phyloP scores from a whole-genome alignment of 495 filamentous ascomycete genomes.

The Sordaria brevicollis region DNA sequence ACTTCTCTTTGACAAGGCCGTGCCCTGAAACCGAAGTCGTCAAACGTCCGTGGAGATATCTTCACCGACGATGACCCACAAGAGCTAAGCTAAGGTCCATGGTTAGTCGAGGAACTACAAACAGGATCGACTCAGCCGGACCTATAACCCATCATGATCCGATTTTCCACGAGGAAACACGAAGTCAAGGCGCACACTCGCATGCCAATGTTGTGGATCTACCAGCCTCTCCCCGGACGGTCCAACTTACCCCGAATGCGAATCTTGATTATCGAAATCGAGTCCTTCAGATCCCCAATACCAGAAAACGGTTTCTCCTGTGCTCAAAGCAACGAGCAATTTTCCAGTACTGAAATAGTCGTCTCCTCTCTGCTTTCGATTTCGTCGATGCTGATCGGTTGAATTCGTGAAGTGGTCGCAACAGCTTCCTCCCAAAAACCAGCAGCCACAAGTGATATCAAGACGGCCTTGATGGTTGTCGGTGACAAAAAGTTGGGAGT shows the following conservation, averaged over 20 bases:
- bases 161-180: not conserved
- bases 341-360: not conserved
- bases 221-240: not conserved
- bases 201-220: not conserved
- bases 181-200: not conserved
- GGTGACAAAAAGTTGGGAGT: not conserved
- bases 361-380: not conserved
- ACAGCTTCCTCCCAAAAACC: not conserved
- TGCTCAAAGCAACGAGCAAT: not conserved
- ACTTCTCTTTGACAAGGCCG: not conserved
- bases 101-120: not conserved
- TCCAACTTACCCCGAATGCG: not conserved
- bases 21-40: not conserved
- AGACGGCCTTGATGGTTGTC: not conserved
- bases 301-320: not conserved
- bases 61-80: not conserved
- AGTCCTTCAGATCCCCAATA: not conserved
- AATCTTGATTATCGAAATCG: not conserved
- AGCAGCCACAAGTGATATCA: not conserved
- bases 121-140: not conserved
- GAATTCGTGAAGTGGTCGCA: not conserved
- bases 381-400: not conserved
- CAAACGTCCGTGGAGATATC: not conserved
- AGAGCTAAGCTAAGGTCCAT: not conserved
- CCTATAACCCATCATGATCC: not conserved